phyloP scores from a whole-genome alignment of 1,139 yeast genomes.

The Pneumocystis carinii region DNA sequence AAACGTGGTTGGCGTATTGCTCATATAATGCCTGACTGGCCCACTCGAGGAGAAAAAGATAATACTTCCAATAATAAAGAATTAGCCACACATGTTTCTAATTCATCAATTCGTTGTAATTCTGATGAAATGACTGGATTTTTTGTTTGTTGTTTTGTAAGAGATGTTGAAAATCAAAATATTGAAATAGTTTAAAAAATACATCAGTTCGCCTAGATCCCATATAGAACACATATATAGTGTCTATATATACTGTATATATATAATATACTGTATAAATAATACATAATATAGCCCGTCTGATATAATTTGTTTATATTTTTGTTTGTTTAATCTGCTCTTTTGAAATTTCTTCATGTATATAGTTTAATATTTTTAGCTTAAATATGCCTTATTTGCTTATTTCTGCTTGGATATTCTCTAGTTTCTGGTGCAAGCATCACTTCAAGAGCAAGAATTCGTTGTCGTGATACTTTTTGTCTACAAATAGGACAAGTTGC shows the following conservation, averaged over 20 bases:
- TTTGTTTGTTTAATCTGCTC: not conserved
- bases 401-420: not conserved
- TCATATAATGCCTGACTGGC: constrained; percentile 66
- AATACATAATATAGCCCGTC: too few relatives aligned
- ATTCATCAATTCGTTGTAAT: constrained; percentile 28
- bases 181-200: not conserved
- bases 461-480: not conserved
- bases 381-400: not conserved
- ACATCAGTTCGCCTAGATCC: too few relatives aligned
- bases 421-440: not conserved
- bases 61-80: too few relatives aligned
- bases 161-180: constrained; percentile 3
- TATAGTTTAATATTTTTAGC: not conserved
- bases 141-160: constrained; percentile 71
- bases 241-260: too few relatives aligned
- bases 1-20: constrained; percentile 65
- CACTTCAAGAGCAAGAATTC: not conserved
- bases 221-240: too few relatives aligned
- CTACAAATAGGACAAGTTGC: not conserved
- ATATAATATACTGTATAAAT: too few relatives aligned
- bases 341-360: not conserved
- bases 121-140: constrained; percentile 95
- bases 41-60: constrained; percentile 46
- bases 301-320: too few relatives aligned
- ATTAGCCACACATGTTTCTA: too few relatives aligned